phyloP scores from a whole-genome alignment of 331 rosid species.

The Quercus lobata region DNA sequence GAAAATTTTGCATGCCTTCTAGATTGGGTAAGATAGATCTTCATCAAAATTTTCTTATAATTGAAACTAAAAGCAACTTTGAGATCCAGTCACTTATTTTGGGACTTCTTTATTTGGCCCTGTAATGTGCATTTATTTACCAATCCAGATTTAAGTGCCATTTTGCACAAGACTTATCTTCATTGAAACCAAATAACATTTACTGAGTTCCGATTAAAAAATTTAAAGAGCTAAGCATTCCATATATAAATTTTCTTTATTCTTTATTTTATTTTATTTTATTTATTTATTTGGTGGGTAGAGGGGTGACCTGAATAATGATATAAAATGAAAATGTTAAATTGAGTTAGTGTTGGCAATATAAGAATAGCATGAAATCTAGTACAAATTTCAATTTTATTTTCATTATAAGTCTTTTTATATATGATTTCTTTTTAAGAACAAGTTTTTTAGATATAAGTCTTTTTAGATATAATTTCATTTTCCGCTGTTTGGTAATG shows the following conservation, averaged over 20 bases:
- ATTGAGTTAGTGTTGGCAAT: neutral
- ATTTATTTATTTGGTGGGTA: too few relatives aligned
- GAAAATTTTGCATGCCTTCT: constrained; percentile 25
- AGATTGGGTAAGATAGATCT: constrained; percentile 23
- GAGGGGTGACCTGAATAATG: too few relatives aligned
- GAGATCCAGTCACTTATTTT: neutral
- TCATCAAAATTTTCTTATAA: neutral
- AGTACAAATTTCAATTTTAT: neutral
- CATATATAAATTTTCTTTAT: too few relatives aligned
- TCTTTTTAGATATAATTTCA: too few relatives aligned
- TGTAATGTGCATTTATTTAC: neutral
- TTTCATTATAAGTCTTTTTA: too few relatives aligned
- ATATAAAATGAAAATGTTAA: neutral
- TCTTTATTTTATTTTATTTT: too few relatives aligned
- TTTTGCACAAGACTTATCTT: neutral
- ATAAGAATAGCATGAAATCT: neutral
- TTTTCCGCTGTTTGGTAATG: too few relatives aligned
- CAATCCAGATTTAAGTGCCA: neutral
- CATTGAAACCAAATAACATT: neutral
- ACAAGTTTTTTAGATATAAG: too few relatives aligned
- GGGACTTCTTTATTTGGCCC: neutral
- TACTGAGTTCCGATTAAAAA: neutral
- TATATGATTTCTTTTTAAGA: too few relatives aligned
- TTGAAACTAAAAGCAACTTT: neutral
- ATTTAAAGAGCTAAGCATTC: too few relatives aligned